Conservation (phyloP, 2,329 filamentous ascomycete species). For the Periconia macrospinosa region DNA sequence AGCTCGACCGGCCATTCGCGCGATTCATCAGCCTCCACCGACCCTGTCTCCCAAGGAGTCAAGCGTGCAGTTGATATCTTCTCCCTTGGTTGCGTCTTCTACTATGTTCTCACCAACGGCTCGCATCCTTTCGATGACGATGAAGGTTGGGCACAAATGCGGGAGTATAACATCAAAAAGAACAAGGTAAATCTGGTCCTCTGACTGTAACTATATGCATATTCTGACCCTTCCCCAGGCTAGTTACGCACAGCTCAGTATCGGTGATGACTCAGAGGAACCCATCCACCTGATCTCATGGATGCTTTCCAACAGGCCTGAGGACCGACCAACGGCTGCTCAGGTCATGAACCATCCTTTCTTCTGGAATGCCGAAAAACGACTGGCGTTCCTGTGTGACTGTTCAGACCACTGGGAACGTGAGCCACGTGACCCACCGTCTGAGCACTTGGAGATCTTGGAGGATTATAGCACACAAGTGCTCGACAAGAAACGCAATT, state of each 20-base stretch:
- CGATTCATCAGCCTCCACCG: slow-evolving; percentile 44
- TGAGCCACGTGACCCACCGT: slow-evolving; percentile 82
- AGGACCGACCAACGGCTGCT: slow-evolving; percentile 69
- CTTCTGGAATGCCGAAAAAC: slow-evolving; percentile 91
- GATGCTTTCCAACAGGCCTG: slow-evolving; percentile 73
- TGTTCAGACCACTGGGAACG: slow-evolving; percentile 97
- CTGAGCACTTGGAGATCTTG: slow-evolving; percentile 62
- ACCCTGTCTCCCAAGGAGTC: slow-evolving; percentile 67
- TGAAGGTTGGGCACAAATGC: slow-evolving; percentile 78
- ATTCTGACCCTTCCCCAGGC: slow-evolving; percentile 43
- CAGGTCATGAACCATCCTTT: slow-evolving; percentile 92
- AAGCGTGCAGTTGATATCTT: slow-evolving; percentile 98
- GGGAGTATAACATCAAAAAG: slow-evolving; percentile 96
- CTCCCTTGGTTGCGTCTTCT: slow-evolving; percentile 95
- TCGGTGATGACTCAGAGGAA: slow-evolving; percentile 84
- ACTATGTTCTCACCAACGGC: slow-evolving; percentile 94
- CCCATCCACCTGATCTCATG: slow-evolving; percentile 82
- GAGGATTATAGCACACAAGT: slow-evolving; percentile 54
- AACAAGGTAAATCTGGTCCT: slow-evolving; percentile 54
- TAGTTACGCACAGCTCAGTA: slow-evolving; percentile 70
- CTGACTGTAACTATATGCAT: not conserved
- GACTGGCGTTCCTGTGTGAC: slow-evolving; percentile 90
- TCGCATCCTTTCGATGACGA: slow-evolving; percentile 93
- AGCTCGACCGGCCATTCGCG: slow-evolving; percentile 48
- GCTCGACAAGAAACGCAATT: slow-evolving; percentile 67